phyloP scores from a whole-genome alignment of 2,329 filamentous ascomycete species.

The Colletotrichum cuscutae region DNA sequence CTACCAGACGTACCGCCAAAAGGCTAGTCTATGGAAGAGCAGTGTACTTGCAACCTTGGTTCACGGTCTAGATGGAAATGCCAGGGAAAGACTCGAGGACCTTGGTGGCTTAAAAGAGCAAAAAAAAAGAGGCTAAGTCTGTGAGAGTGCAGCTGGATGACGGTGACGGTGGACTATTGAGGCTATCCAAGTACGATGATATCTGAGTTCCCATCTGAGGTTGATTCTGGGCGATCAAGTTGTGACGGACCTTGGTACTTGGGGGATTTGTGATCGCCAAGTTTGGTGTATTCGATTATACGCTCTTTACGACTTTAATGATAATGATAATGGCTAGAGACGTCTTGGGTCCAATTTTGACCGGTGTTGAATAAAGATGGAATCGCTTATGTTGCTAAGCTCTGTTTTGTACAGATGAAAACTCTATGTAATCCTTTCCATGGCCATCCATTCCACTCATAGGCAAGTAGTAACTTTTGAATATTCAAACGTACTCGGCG shows the following conservation, averaged over 20 bases:
- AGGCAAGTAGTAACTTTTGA: too few relatives aligned
- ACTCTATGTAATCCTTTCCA: not conserved
- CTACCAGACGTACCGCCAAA: conserved; percentile 38
- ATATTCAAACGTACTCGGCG: conserved; percentile 39
- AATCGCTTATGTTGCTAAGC: not conserved
- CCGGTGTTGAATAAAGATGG: not conserved
- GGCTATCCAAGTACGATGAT: conserved; percentile 26
- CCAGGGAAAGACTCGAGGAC: conserved; percentile 38
- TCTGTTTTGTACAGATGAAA: not conserved
- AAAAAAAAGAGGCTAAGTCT: conserved; percentile 38
- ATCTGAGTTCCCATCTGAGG: not conserved
- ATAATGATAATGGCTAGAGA: not conserved
- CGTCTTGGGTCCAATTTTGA: not conserved
- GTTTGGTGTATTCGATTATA: not conserved
- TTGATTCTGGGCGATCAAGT: too few relatives aligned
- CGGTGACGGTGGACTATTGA: conserved; percentile 33
- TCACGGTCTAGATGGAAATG: conserved; percentile 46
- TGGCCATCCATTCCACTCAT: too few relatives aligned
- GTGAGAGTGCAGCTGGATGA: conserved; percentile 42
- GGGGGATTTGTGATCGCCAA: not conserved
- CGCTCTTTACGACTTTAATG: not conserved
- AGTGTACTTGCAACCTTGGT: conserved; percentile 48
- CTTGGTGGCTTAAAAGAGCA: conserved; percentile 37
- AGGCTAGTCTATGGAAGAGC: conserved; percentile 47
- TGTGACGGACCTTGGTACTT: not conserved